These are phyloP conservation scores for Rachicladosporium sp. DNA, from an alignment of 2,329 filamentous ascomycete species.

Conservation along the genomic window DNA sequence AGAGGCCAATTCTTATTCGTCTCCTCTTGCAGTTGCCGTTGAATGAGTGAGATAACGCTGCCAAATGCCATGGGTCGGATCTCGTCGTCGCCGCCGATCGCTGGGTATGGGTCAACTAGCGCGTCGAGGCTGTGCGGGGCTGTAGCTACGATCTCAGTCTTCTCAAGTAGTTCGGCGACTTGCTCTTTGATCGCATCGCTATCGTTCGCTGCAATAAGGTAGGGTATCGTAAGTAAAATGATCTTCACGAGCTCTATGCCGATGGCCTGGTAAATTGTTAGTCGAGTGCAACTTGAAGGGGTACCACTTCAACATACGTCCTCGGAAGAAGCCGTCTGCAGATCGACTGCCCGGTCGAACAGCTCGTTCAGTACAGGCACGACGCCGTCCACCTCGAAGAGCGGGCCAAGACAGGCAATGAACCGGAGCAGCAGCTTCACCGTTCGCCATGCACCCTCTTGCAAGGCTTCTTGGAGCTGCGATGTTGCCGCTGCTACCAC, in stretches of 20 bases:
- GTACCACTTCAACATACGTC: constrained; percentile 50
- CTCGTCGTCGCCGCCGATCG: constrained; percentile 41
- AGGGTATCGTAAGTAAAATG: constrained; percentile 87
- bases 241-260: constrained; percentile 87
- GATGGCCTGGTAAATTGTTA: constrained; percentile 35
- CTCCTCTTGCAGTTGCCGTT: constrained; percentile 74
- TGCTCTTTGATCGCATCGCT: constrained; percentile 59
- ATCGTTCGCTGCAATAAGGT: constrained; percentile 59
- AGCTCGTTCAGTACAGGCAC: constrained; percentile 78
- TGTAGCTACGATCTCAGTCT: constrained; percentile 87
- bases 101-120: constrained; percentile 71
- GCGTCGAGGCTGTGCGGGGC: constrained; percentile 76
- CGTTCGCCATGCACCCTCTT: constrained; percentile 69
- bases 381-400: constrained; percentile 72
- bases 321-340: constrained; percentile 85
- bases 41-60: constrained; percentile 68
- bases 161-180: constrained; percentile 70
- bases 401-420: constrained; percentile 69
- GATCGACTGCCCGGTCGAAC: constrained; percentile 80
- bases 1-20: constrained; percentile 64
- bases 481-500: constrained; percentile 53
- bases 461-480: constrained; percentile 54
- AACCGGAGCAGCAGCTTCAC: constrained; percentile 87
- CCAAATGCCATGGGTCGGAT: constrained; percentile 47
- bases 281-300: not conserved